Evolutionary conservation across 2,329 filamentous ascomycete species (phyloP).

Genomic region (Colletotrichum sidae): DNA sequence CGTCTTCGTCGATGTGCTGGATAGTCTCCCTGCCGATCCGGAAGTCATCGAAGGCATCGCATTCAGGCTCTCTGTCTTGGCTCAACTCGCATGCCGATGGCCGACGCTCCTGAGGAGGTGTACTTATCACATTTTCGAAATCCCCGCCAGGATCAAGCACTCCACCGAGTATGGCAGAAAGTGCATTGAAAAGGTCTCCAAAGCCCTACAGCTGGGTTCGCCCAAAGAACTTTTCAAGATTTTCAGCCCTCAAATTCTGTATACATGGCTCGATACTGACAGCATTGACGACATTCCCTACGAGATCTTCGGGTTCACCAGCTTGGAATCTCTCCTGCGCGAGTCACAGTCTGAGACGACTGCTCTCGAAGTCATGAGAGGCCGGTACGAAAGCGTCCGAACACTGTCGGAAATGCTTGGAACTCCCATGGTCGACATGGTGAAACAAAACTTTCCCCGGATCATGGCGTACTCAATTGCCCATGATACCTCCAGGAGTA

Average conservation of each 20-base stretch:
- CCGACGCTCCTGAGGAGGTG: conserved; percentile 86
- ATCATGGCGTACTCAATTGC: conserved; percentile 86
- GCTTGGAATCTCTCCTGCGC: conserved; percentile 74
- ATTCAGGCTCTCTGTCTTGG: conserved; percentile 80
- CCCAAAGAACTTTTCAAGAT: conserved; percentile 81
- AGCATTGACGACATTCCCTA: conserved; percentile 81
- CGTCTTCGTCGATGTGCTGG: conserved; percentile 86
- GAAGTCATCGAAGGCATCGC: conserved; percentile 85
- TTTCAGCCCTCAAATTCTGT: conserved; percentile 90
- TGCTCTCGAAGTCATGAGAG: conserved; percentile 85
- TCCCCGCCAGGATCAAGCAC: conserved; percentile 76
- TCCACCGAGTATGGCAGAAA: conserved; percentile 77
- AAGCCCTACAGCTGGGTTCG: conserved; percentile 71
- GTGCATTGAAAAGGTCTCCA: conserved; percentile 76
- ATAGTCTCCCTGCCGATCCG: conserved; percentile 78
- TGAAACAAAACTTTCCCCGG: conserved; percentile 79
- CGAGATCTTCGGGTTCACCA: conserved; percentile 83
- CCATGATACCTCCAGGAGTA: conserved; percentile 69
- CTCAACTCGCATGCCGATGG: conserved; percentile 84
- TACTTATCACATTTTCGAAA: conserved; percentile 95
- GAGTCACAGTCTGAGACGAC: conserved; percentile 82
- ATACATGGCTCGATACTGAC: conserved; percentile 84
- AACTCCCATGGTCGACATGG: conserved; percentile 64
- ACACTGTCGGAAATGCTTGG: conserved; percentile 70
- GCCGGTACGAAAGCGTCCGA: conserved; percentile 71